Percentiles rank a stretch among this genome's conserved stretches.
Evolutionary conservation across 192 early-diverging fungal species (phyloP).

Genomic region (Pilaira anomala): DNA sequence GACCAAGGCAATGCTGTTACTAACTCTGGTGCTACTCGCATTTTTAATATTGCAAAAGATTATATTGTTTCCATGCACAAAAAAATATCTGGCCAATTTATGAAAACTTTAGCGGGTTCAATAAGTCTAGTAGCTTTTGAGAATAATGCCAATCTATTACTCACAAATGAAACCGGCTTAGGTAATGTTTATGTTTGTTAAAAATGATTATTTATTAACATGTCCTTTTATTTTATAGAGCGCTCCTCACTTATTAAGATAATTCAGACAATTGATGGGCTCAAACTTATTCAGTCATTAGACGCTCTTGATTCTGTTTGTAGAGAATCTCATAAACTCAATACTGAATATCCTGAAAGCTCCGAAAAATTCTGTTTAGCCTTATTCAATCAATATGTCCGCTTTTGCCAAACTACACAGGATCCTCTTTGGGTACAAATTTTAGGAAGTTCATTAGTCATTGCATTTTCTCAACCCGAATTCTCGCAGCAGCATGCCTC

Average conservation of each 20-base stretch:
- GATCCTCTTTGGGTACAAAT: slow-evolving; percentile 1
- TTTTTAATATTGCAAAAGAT: slow-evolving; percentile 3
- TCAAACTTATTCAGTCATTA: slow-evolving; percentile 10
- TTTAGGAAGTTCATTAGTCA: slow-evolving; percentile 1
- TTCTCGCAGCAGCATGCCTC: not conserved
- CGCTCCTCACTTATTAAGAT: not conserved
- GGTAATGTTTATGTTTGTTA: no score
- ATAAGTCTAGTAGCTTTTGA: not conserved
- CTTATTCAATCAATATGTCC: slow-evolving; percentile 6
- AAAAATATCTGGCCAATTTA: not conserved
- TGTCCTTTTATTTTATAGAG: not conserved
- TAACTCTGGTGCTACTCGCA: not conserved
- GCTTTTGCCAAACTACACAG: not conserved
- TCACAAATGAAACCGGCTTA: slow-evolving; percentile 4
- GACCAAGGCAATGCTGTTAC: not conserved
- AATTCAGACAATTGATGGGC: slow-evolving; percentile 3
- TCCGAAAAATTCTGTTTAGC: not conserved
- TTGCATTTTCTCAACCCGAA: slow-evolving; percentile 9
- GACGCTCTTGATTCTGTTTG: not conserved
- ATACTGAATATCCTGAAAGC: not conserved
- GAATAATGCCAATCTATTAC: no score
- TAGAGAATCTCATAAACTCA: not conserved
- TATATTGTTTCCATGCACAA: slow-evolving; percentile 1
- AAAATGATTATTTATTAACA: not conserved
- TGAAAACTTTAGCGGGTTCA: not conserved